These are phyloP conservation scores for Clitopilus passeckerianus DNA, from an alignment of 768 basidiomycete species.

Conservation along the genomic window DNA sequence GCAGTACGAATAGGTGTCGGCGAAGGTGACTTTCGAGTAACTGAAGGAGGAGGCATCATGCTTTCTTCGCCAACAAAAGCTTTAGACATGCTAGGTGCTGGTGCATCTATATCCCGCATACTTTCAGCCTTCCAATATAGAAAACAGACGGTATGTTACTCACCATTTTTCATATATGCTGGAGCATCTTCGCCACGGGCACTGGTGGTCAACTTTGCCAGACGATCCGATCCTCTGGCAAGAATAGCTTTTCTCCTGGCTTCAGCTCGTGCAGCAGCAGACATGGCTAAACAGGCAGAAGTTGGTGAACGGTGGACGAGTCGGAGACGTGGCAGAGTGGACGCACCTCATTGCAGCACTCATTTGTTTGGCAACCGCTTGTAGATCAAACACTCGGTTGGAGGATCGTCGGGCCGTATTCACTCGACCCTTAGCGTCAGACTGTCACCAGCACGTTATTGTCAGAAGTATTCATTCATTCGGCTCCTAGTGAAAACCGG, in stretches of 20 bases:
- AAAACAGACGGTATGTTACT: conserved; percentile 9
- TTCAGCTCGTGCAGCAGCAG: conserved; percentile 68
- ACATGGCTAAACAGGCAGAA: conserved; percentile 18
- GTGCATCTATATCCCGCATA: conserved; percentile 26
- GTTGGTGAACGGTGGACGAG: conserved; percentile 4
- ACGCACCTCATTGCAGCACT: neutral
- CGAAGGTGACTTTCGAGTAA: conserved; percentile 20
- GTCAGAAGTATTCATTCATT: neutral
- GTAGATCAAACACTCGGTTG: conserved; percentile 1
- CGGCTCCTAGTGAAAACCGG: neutral
- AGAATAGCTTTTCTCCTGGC: conserved; percentile 77
- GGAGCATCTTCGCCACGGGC: conserved; percentile 65
- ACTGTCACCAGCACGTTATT: neutral
- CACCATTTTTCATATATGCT: conserved; percentile 49
- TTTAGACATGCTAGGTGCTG: conserved; percentile 27
- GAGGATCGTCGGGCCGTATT: neutral
- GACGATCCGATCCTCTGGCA: conserved; percentile 63
- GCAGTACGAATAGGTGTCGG: conserved; percentile 10
- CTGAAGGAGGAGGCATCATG: conserved; percentile 30
- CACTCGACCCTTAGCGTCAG: neutral
- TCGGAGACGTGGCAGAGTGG: conserved; percentile 16
- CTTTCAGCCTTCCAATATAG: neutral
- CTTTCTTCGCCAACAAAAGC: conserved; percentile 44
- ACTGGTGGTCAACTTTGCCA: conserved; percentile 75
- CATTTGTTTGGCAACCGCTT: conserved; percentile 8